A percentile compares a stretch with the other conserved stretches of the same genome.
phyloP scores from a whole-genome alignment of 2,329 filamentous ascomycete species.

The Chrysosporium keratinophilum region DNA sequence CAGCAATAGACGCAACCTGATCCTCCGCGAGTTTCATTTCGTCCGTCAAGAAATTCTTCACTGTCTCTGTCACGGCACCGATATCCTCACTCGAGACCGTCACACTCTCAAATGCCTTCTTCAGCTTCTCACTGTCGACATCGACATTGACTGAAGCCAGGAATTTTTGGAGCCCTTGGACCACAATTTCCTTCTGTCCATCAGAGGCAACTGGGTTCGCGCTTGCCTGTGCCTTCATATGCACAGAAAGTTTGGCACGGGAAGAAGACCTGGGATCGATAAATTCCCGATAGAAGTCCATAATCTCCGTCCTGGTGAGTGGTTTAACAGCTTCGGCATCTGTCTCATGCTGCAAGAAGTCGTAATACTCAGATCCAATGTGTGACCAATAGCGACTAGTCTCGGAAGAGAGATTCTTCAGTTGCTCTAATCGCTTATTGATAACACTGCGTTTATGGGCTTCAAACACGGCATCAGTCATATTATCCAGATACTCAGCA shows the following conservation, averaged over 20 bases:
- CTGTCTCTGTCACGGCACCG: conserved; percentile 41
- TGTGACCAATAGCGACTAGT: conserved; percentile 73
- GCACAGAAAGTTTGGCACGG: conserved; percentile 74
- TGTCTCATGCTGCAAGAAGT: conserved; percentile 71
- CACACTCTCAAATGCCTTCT: conserved; percentile 36
- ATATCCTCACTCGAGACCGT: conserved; percentile 40
- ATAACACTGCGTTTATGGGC: conserved; percentile 82
- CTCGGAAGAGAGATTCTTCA: conserved; percentile 86
- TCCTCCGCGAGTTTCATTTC: conserved; percentile 42
- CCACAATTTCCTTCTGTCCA: conserved; percentile 28
- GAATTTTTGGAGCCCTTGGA: conserved; percentile 37
- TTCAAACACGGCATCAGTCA: conserved; percentile 78
- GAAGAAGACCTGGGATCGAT: conserved; percentile 62
- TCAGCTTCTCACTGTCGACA: conserved; percentile 34
- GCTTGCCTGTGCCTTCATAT: conserved; percentile 64
- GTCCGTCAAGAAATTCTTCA: conserved; percentile 43
- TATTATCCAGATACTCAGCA: conserved; percentile 55
- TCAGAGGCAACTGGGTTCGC: conserved; percentile 33
- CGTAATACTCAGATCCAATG: conserved; percentile 74
- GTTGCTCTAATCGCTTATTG: conserved; percentile 74
- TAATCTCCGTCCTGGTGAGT: conserved; percentile 68
- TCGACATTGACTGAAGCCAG: conserved; percentile 40
- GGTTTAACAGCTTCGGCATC: conserved; percentile 66
- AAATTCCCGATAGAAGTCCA: conserved; percentile 65
- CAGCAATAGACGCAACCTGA: conserved; percentile 40